These are phyloP conservation scores for Sphaerostilbella broomeana DNA, from an alignment of 2,329 filamentous ascomycete genomes.

Conservation along the genomic window DNA sequence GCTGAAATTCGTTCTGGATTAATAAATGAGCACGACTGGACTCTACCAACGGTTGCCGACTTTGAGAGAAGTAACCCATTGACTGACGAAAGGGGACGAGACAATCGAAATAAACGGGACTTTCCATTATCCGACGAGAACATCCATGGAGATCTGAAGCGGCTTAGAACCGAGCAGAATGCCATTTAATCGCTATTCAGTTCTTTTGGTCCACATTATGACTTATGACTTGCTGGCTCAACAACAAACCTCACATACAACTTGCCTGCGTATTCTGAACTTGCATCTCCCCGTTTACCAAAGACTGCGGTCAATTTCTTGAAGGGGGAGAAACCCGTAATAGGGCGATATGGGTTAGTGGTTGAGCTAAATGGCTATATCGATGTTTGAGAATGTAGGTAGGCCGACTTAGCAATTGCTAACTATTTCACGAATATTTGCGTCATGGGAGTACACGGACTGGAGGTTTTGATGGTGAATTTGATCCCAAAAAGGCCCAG, in stretches of 20 bases:
- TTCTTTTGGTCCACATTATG: no score
- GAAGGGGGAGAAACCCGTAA: no score
- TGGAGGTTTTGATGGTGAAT: conserved; percentile 1
- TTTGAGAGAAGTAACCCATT: conserved; percentile 18
- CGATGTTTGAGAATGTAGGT: conserved; percentile 1
- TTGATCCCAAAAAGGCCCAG: conserved; percentile 8
- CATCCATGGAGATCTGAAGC: conserved; percentile 9
- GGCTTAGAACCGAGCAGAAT: conserved; percentile 1
- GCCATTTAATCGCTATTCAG: no score
- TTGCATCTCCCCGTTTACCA: no score
- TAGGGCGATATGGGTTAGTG: no score
- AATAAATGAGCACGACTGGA: conserved; percentile 16
- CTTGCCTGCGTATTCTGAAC: no score
- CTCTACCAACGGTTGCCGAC: conserved; percentile 21
- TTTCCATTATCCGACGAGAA: not conserved
- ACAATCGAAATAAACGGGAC: not conserved
- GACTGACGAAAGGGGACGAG: not conserved
- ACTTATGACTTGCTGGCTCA: no score
- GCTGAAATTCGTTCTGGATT: conserved; percentile 24
- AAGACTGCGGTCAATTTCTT: no score
- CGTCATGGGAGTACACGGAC: not conserved
- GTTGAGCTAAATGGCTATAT: no score
- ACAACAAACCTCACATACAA: no score
- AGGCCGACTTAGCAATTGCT: not conserved
- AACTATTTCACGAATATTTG: not conserved